phyloP scores from a whole-genome alignment of 176 grass and related monocot species.

The Ampelocalamus luodianensis region DNA sequence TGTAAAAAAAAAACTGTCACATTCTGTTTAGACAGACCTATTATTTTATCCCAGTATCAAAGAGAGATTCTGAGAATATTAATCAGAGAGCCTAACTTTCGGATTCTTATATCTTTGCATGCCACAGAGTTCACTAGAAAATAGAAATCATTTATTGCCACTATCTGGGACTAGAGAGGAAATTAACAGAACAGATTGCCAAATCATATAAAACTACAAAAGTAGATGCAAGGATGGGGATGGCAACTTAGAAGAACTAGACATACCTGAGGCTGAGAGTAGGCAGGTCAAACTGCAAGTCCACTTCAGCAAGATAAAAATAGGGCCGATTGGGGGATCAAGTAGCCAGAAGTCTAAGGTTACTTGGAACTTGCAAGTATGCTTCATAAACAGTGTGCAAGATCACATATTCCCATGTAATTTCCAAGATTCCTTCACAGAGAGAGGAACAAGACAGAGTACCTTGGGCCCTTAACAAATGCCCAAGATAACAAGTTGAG shows the following conservation, averaged over 20 bases:
- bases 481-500: background rate
- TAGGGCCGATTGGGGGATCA: background rate
- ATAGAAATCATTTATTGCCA: background rate
- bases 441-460: background rate
- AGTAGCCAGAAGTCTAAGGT: background rate
- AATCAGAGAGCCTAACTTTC: background rate
- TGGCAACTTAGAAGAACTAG: background rate
- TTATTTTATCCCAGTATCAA: background rate
- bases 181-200: background rate
- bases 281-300: constrained; percentile 2
- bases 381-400: background rate
- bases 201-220: constrained; percentile 9
- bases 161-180: background rate
- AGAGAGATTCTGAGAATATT: background rate
- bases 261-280: background rate
- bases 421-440: background rate
- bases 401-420: background rate
- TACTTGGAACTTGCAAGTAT: background rate
- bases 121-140: background rate
- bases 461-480: background rate
- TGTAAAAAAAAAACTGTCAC: too few species aligned
- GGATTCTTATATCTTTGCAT: background rate
- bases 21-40: too few species aligned
- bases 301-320: background rate
- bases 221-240: background rate